phyloP scores from a whole-genome alignment of 2,329 filamentous ascomycete species.

The Pseudopyrenochaeta lycopersici region DNA sequence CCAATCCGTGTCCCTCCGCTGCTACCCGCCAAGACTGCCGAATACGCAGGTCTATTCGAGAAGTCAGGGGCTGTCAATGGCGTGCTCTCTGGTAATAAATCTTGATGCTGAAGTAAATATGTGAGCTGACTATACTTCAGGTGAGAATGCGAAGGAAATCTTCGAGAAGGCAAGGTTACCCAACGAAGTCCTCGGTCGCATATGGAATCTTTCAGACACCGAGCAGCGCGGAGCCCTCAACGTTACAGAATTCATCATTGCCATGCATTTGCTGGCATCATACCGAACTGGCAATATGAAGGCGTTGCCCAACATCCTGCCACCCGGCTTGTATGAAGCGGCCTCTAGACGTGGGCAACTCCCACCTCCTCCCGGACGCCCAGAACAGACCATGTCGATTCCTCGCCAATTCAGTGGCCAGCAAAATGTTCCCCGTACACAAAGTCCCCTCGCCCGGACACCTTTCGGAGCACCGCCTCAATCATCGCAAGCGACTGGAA shows the following conservation, averaged over 20 bases:
- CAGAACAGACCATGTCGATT: constrained; percentile 67
- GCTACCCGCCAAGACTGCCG: constrained; percentile 85
- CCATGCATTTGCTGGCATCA: constrained; percentile 95
- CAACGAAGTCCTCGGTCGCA: constrained; percentile 89
- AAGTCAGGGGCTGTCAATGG: constrained; percentile 82
- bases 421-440: constrained; percentile 61
- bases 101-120: not conserved
- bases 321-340: constrained; percentile 88
- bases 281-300: constrained; percentile 86
- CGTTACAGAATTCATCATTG: constrained; percentile 92
- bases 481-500: constrained; percentile 63
- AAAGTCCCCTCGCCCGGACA: constrained; percentile 65
- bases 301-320: constrained; percentile 80
- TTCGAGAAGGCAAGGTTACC: constrained; percentile 92
- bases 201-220: constrained; percentile 95
- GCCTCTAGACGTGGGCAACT: constrained; percentile 70
- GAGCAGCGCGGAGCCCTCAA: constrained; percentile 90
- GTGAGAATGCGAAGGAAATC: constrained; percentile 88
- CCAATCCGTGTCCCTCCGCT: constrained; percentile 89
- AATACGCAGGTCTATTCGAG: constrained; percentile 91
- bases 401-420: constrained; percentile 83
- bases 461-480: constrained; percentile 59
- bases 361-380: constrained; percentile 53
- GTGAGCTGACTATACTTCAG: constrained; percentile 50
- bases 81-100: constrained; percentile 70